phyloP scores from a whole-genome alignment of 164 flowering plant species.

The Amborella trichopoda region DNA sequence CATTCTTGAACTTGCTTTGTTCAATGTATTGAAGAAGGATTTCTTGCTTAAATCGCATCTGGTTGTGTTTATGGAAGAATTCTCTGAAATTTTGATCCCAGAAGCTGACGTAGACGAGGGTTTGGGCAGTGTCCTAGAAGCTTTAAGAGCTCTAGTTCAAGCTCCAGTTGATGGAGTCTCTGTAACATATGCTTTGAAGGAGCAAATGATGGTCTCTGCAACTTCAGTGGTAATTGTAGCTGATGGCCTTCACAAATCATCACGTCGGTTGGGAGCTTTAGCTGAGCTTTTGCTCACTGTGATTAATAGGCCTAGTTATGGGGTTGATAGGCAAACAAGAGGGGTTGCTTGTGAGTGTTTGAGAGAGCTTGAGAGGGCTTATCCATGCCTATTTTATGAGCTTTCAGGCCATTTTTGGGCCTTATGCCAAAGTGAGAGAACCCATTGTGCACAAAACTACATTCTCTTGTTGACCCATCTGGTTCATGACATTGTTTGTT shows the following conservation, averaged over 20 bases:
- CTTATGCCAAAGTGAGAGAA: slow-evolving; percentile 77
- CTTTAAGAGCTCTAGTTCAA: slow-evolving; percentile 44
- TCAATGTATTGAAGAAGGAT: slow-evolving; percentile 26
- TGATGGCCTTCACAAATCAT: slow-evolving; percentile 4
- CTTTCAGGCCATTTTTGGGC: slow-evolving; percentile 67
- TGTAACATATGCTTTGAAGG: slow-evolving; percentile 37
- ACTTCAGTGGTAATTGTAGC: slow-evolving; percentile 44
- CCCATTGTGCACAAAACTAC: slow-evolving; percentile 80
- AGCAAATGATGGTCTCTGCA: slow-evolving; percentile 50
- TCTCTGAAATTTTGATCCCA: slow-evolving; percentile 7
- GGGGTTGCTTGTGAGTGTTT: slow-evolving; percentile 79
- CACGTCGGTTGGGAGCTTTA: slow-evolving; percentile 23
- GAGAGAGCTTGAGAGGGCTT: slow-evolving; percentile 62
- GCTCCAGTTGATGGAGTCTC: slow-evolving; percentile 40
- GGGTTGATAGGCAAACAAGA: slow-evolving; percentile 72
- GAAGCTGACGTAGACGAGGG: slow-evolving; percentile 5
- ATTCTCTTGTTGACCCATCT: slow-evolving; percentile 45
- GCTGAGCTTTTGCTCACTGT: slow-evolving; percentile 52
- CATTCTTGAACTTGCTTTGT: slow-evolving; percentile 27
- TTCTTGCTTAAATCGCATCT: slow-evolving; percentile 34
- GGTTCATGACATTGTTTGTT: slow-evolving; percentile 31
- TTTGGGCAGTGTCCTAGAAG: slow-evolving; percentile 36
- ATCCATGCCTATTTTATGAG: slow-evolving; percentile 59
- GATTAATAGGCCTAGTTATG: slow-evolving; percentile 71
- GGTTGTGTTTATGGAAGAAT: slow-evolving; percentile 53